Conservation (phyloP, 1,284 basidiomycete genomes). For the Papiliotrema terrestris region DNA sequence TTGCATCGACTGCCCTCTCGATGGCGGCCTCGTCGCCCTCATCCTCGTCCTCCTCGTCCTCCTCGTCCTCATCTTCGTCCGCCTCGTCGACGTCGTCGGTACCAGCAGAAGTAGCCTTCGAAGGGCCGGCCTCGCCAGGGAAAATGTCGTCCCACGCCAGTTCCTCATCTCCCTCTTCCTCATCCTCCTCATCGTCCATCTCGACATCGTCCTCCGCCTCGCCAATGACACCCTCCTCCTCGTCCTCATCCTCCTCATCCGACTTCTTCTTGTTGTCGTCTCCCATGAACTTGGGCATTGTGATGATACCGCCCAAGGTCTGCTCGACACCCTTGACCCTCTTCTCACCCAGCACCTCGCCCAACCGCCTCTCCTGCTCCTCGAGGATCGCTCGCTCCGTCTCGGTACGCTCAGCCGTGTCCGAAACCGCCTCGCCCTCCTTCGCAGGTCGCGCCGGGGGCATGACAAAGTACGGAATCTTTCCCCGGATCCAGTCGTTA, state of each 20-base stretch:
- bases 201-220: conserved; percentile 31
- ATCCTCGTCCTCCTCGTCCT: conserved; percentile 31
- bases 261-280: conserved; percentile 48
- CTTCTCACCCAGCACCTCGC: conserved; percentile 47
- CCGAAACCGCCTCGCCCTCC: conserved; percentile 25
- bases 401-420: conserved; percentile 12
- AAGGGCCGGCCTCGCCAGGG: conserved; percentile 46
- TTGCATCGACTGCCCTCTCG: conserved; percentile 18
- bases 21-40: conserved; percentile 20
- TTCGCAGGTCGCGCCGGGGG: conserved; percentile 51
- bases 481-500: conserved; percentile 96
- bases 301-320: conserved; percentile 56
- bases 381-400: conserved; percentile 37
- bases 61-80: conserved; percentile 29
- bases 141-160: conserved; percentile 80
- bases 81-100: conserved; percentile 46
- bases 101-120: conserved; percentile 20
- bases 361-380: conserved; percentile 42
- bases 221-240: conserved; percentile 38
- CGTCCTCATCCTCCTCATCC: conserved; percentile 42
- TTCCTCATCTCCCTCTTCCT: conserved; percentile 60
- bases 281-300: conserved; percentile 54
- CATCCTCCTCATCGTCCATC: conserved; percentile 56
- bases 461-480: conserved; percentile 55
- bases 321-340: conserved; percentile 57